A percentile compares a stretch with the other conserved stretches of the same genome.
Evolutionary conservation across 2,329 filamentous ascomycete species (phyloP).

Genomic region (Venturia nashicola): DNA sequence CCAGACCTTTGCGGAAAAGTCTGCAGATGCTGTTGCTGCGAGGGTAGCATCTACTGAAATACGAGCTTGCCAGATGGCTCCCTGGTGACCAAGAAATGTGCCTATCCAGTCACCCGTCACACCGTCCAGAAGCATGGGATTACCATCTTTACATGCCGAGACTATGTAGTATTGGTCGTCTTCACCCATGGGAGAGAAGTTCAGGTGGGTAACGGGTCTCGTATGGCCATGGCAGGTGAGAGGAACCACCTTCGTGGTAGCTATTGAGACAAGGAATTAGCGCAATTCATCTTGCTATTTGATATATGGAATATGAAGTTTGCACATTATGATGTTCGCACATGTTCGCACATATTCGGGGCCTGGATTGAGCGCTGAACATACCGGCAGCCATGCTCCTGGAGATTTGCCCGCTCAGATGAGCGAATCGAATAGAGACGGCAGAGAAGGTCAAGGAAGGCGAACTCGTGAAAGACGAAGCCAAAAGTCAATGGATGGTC

Average conservation of each 20-base stretch:
- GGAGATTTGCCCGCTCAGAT: not conserved
- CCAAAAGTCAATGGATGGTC: not conserved
- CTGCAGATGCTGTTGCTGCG: constrained; percentile 86
- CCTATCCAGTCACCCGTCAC: constrained; percentile 96
- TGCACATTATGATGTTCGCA: no score
- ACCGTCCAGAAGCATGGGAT: constrained; percentile 95
- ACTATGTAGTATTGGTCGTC: constrained; percentile 84
- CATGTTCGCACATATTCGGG: no score
- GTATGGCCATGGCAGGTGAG: constrained; percentile 93
- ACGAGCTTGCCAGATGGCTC: constrained; percentile 91
- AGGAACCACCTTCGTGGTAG: constrained; percentile 56
- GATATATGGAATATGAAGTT: accelerated
- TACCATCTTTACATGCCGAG: constrained; percentile 93
- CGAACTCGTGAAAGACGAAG: no score
- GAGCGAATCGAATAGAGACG: no score
- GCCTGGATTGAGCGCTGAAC: not conserved
- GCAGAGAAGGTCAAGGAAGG: not conserved
- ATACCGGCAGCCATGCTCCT: not conserved
- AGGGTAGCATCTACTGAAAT: constrained; percentile 78
- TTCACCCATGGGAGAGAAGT: constrained; percentile 73
- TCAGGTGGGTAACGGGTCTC: constrained; percentile 79
- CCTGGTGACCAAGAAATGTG: constrained; percentile 96
- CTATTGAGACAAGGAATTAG: constrained; percentile 12
- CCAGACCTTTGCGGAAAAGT: constrained; percentile 98
- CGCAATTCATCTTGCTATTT: not conserved